phyloP scores from a whole-genome alignment of 1,139 yeast species.

The Suhomyces atakaporum region DNA sequence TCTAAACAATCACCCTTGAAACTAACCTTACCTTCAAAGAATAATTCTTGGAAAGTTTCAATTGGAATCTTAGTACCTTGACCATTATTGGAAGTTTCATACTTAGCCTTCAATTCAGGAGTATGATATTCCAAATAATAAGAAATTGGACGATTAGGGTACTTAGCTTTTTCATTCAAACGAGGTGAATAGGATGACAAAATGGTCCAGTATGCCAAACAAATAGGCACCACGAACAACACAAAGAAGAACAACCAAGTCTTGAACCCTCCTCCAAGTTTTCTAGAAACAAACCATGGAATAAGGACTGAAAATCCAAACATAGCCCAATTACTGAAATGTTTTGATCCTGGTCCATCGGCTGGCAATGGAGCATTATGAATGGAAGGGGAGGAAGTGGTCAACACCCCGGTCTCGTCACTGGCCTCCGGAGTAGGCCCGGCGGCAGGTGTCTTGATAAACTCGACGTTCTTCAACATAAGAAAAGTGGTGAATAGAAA shows the following conservation, averaged over 20 bases:
- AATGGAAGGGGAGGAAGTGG: constrained; percentile 71
- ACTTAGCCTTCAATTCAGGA: constrained; percentile 68
- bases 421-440: constrained; percentile 50
- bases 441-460: constrained; percentile 61
- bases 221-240: constrained; percentile 63
- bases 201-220: constrained; percentile 81
- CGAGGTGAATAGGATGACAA: constrained; percentile 80
- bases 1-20: constrained; percentile 90
- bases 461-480: constrained; percentile 49
- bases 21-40: constrained; percentile 79
- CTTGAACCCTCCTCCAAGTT: constrained; percentile 73
- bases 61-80: constrained; percentile 76
- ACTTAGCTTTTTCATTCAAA: constrained; percentile 71
- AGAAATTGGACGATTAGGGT: constrained; percentile 79
- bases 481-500: constrained; percentile 5
- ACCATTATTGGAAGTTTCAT: constrained; percentile 57
- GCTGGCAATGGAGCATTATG: constrained; percentile 88
- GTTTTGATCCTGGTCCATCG: constrained; percentile 85
- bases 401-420: constrained; percentile 57
- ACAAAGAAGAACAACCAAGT: constrained; percentile 60
- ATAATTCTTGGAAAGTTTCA: constrained; percentile 90
- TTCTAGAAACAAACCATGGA: constrained; percentile 66
- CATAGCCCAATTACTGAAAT: constrained; percentile 68
- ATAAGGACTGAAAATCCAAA: constrained; percentile 53
- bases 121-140: constrained; percentile 83